Evolutionary conservation across 2,329 filamentous ascomycete species (phyloP), one percentile per base, ranked within the genome.

Genomic region (Zymoseptoria passerinii): DNA sequence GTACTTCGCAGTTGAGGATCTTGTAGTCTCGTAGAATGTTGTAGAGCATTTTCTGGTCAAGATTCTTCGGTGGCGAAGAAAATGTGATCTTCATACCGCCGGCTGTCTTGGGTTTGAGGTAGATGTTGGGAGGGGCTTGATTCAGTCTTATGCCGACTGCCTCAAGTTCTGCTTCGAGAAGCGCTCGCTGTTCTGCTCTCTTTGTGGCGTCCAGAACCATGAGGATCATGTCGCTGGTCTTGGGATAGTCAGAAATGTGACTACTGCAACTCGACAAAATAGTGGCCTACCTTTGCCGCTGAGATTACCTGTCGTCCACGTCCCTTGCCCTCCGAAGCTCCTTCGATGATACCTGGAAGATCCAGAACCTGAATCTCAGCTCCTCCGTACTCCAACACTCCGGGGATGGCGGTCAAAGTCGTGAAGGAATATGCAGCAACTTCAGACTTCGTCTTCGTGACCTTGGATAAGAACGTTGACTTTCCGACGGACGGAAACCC

Each of bases 21-120:
- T 96, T 96, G 84, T 99, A 99, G 80, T 99, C 94, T 66, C 90
- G 88, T 54, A 99, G 81, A 71, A 99, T 96, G 78, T 96, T 96
- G 80, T 87, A 95, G 60, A 99, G 81, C 89, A 99, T 96, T 78
- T 95, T 96, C 75, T 99, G 92, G 75, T 99, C 94, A 59, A 99
- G 80, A 60, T 88, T 78, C 74, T 97, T 97, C 3, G 94, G 92
- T 2, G 94, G 88, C 4, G 84, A 77, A 70, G 91, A 87, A 76
- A 99, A 99, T 16, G 89, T 97, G 72, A 99, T 96, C 76, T 99
- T 99, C 90, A 99, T 94, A 60, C 95, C 94, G 58, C 94, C 94
- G 0, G 92, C 91, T 72, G 94, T 96, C 76, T 99, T 99, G 27
- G 81, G 81, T 75, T 99, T 99, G 58, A 99, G 83, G 72, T 97